These are phyloP conservation scores for Claviceps pusilla DNA, from an alignment of 2,329 filamentous ascomycete species.

Conservation along the genomic window DNA sequence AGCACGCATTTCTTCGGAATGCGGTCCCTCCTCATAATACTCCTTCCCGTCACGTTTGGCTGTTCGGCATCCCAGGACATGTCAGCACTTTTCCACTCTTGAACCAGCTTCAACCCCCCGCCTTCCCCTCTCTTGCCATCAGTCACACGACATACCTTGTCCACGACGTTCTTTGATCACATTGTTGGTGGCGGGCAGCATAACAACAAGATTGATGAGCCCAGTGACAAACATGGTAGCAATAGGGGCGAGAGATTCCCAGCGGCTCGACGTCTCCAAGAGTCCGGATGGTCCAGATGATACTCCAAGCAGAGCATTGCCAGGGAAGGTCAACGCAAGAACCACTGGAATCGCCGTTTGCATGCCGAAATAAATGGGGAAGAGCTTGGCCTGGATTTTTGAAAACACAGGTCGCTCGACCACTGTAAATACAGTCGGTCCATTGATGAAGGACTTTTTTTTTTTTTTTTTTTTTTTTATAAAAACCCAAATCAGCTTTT, in stretches of 20 bases:
- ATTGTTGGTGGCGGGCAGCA: constrained; percentile 62
- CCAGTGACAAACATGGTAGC: constrained; percentile 55
- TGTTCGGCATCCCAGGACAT: constrained; percentile 12
- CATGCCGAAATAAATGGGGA: constrained; percentile 77
- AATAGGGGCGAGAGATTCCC: constrained; percentile 53
- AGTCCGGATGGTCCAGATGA: constrained; percentile 37
- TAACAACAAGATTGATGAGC: constrained; percentile 50
- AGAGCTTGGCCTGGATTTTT: constrained; percentile 62
- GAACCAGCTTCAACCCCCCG: neutral
- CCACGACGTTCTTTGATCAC: constrained; percentile 62
- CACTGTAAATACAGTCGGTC: constrained; percentile 60
- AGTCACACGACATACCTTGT: constrained; percentile 45
- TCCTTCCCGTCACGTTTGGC: constrained; percentile 84
- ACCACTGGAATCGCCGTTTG: constrained; percentile 62
- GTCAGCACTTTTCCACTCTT: constrained; percentile 7
- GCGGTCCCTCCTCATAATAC: constrained; percentile 61
- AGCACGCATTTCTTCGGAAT: constrained; percentile 69
- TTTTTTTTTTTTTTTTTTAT: constrained; percentile 14
- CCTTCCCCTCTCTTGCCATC: neutral
- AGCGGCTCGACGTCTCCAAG: constrained; percentile 44
- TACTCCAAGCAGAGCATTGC: constrained; percentile 33
- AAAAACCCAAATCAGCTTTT: neutral
- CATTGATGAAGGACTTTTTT: constrained; percentile 53
- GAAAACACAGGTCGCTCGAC: constrained; percentile 71
- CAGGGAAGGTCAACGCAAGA: constrained; percentile 68